Evolutionary conservation across 1,284 basidiomycete species (phyloP).

Genomic region (Kalmanozyma brasiliensis): DNA sequence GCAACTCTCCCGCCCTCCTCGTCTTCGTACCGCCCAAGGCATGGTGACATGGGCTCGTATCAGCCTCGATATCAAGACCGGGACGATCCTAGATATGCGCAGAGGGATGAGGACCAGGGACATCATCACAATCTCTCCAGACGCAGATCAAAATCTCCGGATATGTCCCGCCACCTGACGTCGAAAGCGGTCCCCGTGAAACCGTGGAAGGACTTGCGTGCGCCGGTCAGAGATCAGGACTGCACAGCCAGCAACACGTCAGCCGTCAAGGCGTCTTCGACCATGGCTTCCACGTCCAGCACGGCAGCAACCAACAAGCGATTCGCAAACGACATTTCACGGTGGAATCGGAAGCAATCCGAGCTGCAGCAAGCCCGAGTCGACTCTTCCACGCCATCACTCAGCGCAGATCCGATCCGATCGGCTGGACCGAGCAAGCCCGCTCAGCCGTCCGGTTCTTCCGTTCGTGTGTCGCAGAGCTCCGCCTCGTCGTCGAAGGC

Average conservation of each 20-base stretch:
- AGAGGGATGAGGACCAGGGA: background rate
- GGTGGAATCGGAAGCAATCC: constrained; percentile 46
- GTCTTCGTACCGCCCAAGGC: background rate
- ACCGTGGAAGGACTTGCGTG: constrained; percentile 20
- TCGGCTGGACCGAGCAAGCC: constrained; percentile 4
- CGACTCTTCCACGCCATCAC: background rate
- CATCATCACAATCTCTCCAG: background rate
- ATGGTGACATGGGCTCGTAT: too few relatives aligned
- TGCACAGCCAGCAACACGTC: background rate
- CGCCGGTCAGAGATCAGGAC: background rate
- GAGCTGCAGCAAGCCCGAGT: constrained; percentile 24
- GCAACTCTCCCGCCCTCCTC: background rate
- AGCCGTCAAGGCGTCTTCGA: background rate
- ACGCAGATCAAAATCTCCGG: constrained; percentile 24
- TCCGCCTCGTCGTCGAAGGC: background rate
- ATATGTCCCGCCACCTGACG: background rate
- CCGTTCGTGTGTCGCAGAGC: too few relatives aligned
- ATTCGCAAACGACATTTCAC: constrained; percentile 31
- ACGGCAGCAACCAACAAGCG: constrained; percentile 28
- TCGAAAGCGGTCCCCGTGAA: background rate
- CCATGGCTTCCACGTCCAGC: background rate
- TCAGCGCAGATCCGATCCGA: background rate
- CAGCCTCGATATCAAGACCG: constrained; percentile 18
- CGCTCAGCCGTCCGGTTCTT: too few relatives aligned
- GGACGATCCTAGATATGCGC: constrained; percentile 12